Evolutionary conservation across 495 filamentous ascomycete species (phyloP).

Genomic region (Xylaria scruposa): DNA sequence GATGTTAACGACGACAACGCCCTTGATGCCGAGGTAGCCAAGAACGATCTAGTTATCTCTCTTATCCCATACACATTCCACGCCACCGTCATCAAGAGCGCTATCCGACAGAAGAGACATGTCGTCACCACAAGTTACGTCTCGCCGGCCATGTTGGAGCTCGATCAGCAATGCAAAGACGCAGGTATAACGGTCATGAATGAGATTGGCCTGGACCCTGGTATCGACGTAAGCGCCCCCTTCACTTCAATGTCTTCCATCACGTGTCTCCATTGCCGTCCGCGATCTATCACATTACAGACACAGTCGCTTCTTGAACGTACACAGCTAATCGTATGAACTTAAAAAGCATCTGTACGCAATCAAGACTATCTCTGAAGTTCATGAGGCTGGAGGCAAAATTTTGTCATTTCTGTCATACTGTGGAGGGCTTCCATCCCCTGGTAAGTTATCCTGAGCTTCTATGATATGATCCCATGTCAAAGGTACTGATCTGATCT

Average conservation of each 20-base stretch:
- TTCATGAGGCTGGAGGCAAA: constrained; percentile 85
- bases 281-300: not conserved
- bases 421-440: constrained; percentile 72
- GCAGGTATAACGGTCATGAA: constrained; percentile 98
- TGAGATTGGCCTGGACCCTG: constrained; percentile 73
- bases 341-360: constrained; percentile 79
- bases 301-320: not conserved
- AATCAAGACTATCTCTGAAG: constrained; percentile 84
- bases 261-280: not conserved
- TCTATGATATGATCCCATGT: not conserved
- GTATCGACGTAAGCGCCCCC: constrained; percentile 27
- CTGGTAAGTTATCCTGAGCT: constrained; percentile 5
- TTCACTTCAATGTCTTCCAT: not conserved
- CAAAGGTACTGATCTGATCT: constrained; percentile 45
- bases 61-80: constrained; percentile 96
- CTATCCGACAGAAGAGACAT: constrained; percentile 90
- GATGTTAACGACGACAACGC: constrained; percentile 77
- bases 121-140: constrained; percentile 97
- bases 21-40: constrained; percentile 77
- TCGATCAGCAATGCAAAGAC: constrained; percentile 82
- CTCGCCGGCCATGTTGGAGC: constrained; percentile 88
- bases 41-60: constrained; percentile 80
- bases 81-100: constrained; percentile 88
- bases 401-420: constrained; percentile 82
- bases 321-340: constrained; percentile 15